These are phyloP conservation scores for Eutrema heterophyllum DNA, from an alignment of 345 rosid species.

Conservation along the genomic window DNA sequence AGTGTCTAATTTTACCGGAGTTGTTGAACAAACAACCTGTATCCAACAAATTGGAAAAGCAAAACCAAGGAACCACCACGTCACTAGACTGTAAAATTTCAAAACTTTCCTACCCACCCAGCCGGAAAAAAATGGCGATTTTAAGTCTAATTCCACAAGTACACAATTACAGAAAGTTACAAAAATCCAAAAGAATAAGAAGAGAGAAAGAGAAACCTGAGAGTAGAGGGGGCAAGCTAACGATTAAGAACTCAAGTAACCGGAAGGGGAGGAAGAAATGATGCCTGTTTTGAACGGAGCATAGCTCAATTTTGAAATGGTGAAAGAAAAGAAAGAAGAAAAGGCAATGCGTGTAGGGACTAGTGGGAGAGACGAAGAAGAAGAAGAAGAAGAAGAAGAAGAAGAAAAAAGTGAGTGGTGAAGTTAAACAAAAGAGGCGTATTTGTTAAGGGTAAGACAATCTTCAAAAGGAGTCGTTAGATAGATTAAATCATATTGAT, in stretches of 20 bases:
- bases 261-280: not conserved
- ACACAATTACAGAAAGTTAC: not conserved
- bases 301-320: constrained; percentile 14
- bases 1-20: constrained; percentile 8
- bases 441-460: constrained; percentile 22
- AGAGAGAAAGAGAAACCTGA: constrained; percentile 13
- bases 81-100: constrained; percentile 5
- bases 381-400: not conserved
- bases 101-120: constrained; percentile 23
- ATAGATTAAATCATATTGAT: constrained; percentile 12
- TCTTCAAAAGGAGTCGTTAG: constrained; percentile 13
- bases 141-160: constrained; percentile 4
- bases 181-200: not conserved
- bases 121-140: constrained; percentile 20
- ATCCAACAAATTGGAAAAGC: constrained; percentile 1
- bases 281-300: not conserved
- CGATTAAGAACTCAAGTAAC: not conserved
- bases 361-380: constrained; percentile 11
- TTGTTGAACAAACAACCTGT: constrained; percentile 29
- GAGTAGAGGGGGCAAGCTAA: constrained; percentile 13
- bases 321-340: constrained; percentile 15
- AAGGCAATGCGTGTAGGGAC: constrained; percentile 13
- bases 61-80: constrained; percentile 14
- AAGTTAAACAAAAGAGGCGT: constrained; percentile 25
- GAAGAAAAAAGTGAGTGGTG: not conserved